phyloP scores from a whole-genome alignment of 2,329 filamentous ascomycete species.

The Fusarium solani-melongenae region DNA sequence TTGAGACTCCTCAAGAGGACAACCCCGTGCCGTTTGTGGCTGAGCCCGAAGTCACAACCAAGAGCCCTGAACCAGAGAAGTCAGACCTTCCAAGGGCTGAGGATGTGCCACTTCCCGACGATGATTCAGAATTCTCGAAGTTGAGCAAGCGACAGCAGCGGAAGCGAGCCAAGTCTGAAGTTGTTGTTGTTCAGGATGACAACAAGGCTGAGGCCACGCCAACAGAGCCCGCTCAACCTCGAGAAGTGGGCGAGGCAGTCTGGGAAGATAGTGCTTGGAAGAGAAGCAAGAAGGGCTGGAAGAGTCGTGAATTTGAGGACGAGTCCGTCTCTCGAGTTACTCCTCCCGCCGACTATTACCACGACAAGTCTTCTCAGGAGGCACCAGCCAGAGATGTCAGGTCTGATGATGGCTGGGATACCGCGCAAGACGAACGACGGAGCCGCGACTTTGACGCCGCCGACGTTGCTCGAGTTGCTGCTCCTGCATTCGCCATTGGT shows the following conservation, averaged over 20 bases:
- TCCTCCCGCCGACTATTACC: constrained; percentile 45
- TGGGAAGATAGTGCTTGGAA: constrained; percentile 45
- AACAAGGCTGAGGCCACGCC: constrained; percentile 28
- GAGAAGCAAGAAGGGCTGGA: constrained; percentile 49
- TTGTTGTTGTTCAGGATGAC: constrained; percentile 44
- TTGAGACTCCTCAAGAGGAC: constrained; percentile 54
- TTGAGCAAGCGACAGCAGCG: constrained; percentile 50
- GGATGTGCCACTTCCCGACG: constrained; percentile 36
- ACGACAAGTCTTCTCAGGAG: constrained; percentile 36
- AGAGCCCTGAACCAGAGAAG: constrained; percentile 1
- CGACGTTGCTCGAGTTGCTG: constrained; percentile 29
- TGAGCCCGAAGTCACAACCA: constrained; percentile 3
- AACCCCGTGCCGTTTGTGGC: constrained; percentile 33
- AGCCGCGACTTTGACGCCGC: constrained; percentile 11
- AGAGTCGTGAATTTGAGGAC: constrained; percentile 45
- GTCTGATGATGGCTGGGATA: constrained; percentile 22
- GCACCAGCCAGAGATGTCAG: constrained; percentile 26
- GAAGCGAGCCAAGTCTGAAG: constrained; percentile 55
- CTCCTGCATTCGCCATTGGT: constrained; percentile 34
- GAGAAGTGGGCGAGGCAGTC: constrained; percentile 33
- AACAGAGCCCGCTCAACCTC: constrained; percentile 24
- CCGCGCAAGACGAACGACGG: constrained; percentile 17
- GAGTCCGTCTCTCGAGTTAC: constrained; percentile 40
- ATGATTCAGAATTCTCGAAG: constrained; percentile 39
- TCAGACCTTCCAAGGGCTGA: constrained; percentile 29